A percentile compares a stretch with the other conserved stretches of the same genome.
phyloP scores from a whole-genome alignment of 176 grass and related monocot species.

The Stipa capillata region DNA sequence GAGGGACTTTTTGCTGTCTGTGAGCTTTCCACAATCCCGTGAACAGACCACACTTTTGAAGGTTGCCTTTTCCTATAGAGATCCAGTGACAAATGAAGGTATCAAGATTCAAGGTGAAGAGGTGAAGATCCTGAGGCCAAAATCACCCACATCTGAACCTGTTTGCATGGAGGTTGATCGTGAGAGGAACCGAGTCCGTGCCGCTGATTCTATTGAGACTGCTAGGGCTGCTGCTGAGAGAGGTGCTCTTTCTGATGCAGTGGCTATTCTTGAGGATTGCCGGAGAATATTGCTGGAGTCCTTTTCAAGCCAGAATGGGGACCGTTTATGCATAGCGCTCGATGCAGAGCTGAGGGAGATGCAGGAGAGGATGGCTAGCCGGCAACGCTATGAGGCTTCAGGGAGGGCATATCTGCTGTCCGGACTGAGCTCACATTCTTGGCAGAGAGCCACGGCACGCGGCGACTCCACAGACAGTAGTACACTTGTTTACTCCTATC shows the following conservation, averaged over 20 bases:
- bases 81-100: slow-evolving; percentile 58
- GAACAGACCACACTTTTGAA: slow-evolving; percentile 56
- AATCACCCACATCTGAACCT: slow-evolving; percentile 18
- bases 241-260: slow-evolving; percentile 65
- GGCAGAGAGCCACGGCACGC: slow-evolving; percentile 79
- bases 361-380: slow-evolving; percentile 85
- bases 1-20: slow-evolving; percentile 70
- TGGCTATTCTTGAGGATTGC: slow-evolving; percentile 62
- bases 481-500: slow-evolving; percentile 62
- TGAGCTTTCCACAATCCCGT: slow-evolving; percentile 46
- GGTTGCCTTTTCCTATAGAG: slow-evolving; percentile 53
- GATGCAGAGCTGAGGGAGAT: slow-evolving; percentile 88
- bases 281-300: slow-evolving; percentile 42
- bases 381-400: slow-evolving; percentile 59
- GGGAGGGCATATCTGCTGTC: slow-evolving; percentile 80
- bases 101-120: slow-evolving; percentile 39
- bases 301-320: slow-evolving; percentile 52
- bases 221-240: slow-evolving; percentile 78
- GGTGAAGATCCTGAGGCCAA: slow-evolving; percentile 54
- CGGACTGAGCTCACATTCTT: slow-evolving; percentile 89
- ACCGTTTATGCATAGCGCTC: slow-evolving; percentile 61
- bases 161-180: slow-evolving; percentile 85
- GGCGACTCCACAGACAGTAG: slow-evolving; percentile 67
- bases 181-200: slow-evolving; percentile 75
- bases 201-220: slow-evolving; percentile 57